phyloP scores from a whole-genome alignment of 2,329 filamentous ascomycete species.

The Fusarium sp. region DNA sequence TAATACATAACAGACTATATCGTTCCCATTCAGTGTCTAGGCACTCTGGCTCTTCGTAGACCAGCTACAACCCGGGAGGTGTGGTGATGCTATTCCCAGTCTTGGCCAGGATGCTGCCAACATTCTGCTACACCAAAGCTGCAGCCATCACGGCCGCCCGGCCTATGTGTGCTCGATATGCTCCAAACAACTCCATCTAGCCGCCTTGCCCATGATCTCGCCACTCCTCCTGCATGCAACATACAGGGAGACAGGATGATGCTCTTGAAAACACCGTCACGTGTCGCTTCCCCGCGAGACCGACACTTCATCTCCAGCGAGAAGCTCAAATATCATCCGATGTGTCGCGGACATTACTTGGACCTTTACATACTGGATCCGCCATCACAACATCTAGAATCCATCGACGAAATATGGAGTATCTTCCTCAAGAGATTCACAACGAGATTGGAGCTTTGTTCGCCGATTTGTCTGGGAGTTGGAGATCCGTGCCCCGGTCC shows the following conservation, averaged over 20 bases:
- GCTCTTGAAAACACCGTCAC: conserved; percentile 3
- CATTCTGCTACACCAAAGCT: conserved; percentile 3
- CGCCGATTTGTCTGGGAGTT: conserved; percentile 20
- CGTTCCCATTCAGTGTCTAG: too few species aligned
- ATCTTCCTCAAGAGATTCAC: conserved; percentile 33
- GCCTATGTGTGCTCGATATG: neutral
- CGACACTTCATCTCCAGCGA: neutral
- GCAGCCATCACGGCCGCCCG: neutral
- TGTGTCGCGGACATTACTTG: neutral
- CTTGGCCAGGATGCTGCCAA: neutral
- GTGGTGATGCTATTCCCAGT: conserved; percentile 2
- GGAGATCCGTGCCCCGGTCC: conserved; percentile 20
- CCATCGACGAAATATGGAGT: conserved; percentile 13
- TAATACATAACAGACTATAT: neutral
- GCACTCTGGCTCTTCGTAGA: too few species aligned
- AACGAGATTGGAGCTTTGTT: conserved; percentile 33
- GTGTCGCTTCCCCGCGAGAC: conserved; percentile 8
- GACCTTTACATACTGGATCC: neutral
- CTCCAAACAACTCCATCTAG: neutral
- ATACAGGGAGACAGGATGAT: conserved; percentile 8
- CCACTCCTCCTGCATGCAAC: conserved; percentile 9
- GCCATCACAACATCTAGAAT: neutral
- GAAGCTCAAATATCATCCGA: conserved; percentile 7
- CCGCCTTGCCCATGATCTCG: conserved; percentile 7
- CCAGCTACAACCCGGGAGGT: neutral